These are phyloP conservation scores for Lathyrus oleraceus DNA, from an alignment of 306 rosid genomes.

Conservation along the genomic window DNA sequence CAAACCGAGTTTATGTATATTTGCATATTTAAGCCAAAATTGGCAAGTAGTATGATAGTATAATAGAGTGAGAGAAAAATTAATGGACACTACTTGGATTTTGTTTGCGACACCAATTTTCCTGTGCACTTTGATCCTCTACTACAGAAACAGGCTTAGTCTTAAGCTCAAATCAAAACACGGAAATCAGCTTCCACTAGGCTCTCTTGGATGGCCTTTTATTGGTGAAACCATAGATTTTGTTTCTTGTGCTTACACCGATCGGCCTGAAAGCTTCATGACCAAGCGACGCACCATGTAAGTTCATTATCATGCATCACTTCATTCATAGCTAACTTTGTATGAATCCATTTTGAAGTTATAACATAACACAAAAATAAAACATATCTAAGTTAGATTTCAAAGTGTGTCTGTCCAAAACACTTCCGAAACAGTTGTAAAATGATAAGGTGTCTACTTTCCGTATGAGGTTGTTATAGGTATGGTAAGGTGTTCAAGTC, in stretches of 20 bases:
- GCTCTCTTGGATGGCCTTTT: conserved; percentile 90
- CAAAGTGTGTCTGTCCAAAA: neutral
- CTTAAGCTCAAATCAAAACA: conserved; percentile 47
- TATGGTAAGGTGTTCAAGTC: conserved; percentile 96
- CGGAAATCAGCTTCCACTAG: conserved; percentile 61
- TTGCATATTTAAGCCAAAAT: too few relatives aligned
- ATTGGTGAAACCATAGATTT: conserved; percentile 89
- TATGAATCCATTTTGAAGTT: too few relatives aligned
- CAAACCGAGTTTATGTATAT: too few relatives aligned
- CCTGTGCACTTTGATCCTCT: conserved; percentile 50
- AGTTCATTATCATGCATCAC: conserved; percentile 36
- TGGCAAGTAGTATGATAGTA: too few relatives aligned
- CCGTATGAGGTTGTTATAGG: conserved; percentile 41
- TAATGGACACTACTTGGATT: too few relatives aligned
- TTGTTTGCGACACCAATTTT: conserved; percentile 20
- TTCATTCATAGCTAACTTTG: neutral
- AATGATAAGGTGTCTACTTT: neutral
- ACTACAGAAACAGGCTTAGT: conserved; percentile 45
- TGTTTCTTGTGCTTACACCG: conserved; percentile 84
- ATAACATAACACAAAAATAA: too few relatives aligned
- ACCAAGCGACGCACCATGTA: conserved; percentile 68
- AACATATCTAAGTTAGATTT: too few relatives aligned
- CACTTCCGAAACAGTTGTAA: neutral
- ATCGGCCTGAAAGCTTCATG: conserved; percentile 88
- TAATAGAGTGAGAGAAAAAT: too few relatives aligned